phyloP scores from a whole-genome alignment of 768 basidiomycete species.

The Boletus tylopilopsis region DNA sequence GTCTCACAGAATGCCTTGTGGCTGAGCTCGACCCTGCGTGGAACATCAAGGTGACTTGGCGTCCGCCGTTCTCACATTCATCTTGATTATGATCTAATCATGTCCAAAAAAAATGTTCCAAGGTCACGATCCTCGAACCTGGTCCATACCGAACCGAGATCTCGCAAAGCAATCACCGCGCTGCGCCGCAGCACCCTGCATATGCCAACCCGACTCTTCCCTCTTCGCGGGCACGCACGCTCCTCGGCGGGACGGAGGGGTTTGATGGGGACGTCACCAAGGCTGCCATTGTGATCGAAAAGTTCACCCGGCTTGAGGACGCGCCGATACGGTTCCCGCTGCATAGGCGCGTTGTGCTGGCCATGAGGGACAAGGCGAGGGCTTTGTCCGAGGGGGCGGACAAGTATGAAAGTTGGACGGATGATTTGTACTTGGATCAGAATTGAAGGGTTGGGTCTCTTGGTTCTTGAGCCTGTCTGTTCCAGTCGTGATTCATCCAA shows the following conservation, averaged over 20 bases:
- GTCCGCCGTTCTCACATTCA: neutral
- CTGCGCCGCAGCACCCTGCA: conserved; percentile 15
- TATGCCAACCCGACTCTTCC: conserved; percentile 11
- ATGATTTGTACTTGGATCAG: conserved; percentile 12
- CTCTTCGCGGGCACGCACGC: conserved; percentile 3
- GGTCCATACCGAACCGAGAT: conserved; percentile 17
- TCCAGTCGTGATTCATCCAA: too few species aligned
- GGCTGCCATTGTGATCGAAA: conserved; percentile 15
- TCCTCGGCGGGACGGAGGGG: neutral
- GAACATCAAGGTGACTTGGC: conserved; percentile 15
- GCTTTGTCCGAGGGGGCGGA: conserved; percentile 6
- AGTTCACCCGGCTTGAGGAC: conserved; percentile 11
- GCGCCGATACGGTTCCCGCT: conserved; percentile 14
- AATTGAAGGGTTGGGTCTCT: too few species aligned
- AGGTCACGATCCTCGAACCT: conserved; percentile 18
- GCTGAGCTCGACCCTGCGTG: conserved; percentile 14
- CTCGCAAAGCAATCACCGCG: neutral
- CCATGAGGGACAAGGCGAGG: conserved; percentile 13
- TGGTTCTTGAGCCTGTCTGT: too few species aligned
- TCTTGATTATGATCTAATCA: neutral
- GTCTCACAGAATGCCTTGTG: conserved; percentile 10
- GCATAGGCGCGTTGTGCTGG: conserved; percentile 3
- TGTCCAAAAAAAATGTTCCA: too few species aligned
- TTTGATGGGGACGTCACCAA: conserved; percentile 15
- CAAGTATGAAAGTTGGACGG: conserved; percentile 16